These are phyloP conservation scores for Fusarium algeriense DNA, from an alignment of 2,329 filamentous ascomycete genomes.

Conservation along the genomic window DNA sequence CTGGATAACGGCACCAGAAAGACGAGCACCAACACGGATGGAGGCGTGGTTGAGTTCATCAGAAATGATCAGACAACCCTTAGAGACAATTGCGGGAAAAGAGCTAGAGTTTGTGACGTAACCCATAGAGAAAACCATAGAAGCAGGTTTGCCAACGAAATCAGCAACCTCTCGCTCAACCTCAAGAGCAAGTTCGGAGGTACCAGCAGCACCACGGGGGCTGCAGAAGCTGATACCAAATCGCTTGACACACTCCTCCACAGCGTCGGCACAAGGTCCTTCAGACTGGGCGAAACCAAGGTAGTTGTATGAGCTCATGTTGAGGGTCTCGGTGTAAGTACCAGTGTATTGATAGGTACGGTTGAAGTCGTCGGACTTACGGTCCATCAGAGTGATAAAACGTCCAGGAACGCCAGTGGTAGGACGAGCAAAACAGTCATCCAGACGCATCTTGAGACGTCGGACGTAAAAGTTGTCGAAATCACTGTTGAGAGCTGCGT, in stretches of 20 bases:
- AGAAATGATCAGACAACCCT: constrained; percentile 93
- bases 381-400: constrained; percentile 92
- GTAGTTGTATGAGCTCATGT: constrained; percentile 99
- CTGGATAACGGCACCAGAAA: constrained; percentile 93
- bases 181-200: constrained; percentile 86
- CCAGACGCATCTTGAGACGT: constrained; percentile 91
- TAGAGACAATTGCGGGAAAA: constrained; percentile 91
- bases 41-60: constrained; percentile 98
- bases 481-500: constrained; percentile 95
- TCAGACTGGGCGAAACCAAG: constrained; percentile 98
- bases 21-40: constrained; percentile 92
- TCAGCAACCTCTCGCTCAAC: constrained; percentile 89
- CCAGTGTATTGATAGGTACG: constrained; percentile 89
- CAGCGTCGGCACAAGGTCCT: constrained; percentile 92
- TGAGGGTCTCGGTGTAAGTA: constrained; percentile 92
- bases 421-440: constrained; percentile 95
- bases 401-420: constrained; percentile 94
- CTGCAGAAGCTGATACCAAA: constrained; percentile 88
- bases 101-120: constrained; percentile 95
- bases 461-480: constrained; percentile 99
- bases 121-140: constrained; percentile 99
- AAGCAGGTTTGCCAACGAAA: constrained; percentile 93
- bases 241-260: constrained; percentile 85
- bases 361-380: constrained; percentile 92
- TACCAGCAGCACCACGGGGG: constrained; percentile 85